A percentile compares a stretch with the other conserved stretches of the same genome.
Evolutionary conservation across 75 land plant species (phyloP).

Genomic region (Sequoiadendron giganteum): DNA sequence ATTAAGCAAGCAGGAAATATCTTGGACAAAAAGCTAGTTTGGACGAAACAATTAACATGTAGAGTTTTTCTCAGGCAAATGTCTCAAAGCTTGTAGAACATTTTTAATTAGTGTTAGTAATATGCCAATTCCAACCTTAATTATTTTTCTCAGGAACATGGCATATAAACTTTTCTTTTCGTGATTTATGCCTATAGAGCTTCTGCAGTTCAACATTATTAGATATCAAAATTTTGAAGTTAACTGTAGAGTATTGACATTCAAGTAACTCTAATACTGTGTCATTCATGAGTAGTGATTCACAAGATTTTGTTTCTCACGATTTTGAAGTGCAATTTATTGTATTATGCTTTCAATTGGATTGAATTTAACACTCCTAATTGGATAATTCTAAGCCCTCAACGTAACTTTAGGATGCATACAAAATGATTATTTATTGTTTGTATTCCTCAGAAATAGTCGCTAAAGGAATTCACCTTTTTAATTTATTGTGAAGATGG

Average conservation of each 20-base stretch:
- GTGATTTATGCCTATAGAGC: neutral
- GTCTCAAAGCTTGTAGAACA: neutral
- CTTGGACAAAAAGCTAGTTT: neutral
- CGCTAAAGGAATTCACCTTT: neutral
- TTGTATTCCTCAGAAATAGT: neutral
- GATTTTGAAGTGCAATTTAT: neutral
- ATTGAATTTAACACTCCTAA: neutral
- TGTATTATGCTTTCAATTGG: neutral
- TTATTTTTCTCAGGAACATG: neutral
- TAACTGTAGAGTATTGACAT: neutral
- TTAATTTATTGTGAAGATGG: neutral
- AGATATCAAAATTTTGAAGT: neutral
- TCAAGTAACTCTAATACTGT: neutral
- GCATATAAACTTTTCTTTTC: neutral
- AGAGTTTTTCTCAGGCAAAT: neutral
- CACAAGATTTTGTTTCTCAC: neutral
- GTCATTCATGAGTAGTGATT: neutral
- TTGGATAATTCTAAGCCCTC: neutral
- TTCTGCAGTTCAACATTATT: neutral
- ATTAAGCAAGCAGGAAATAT: neutral
- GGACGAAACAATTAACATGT: neutral
- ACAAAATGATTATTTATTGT: neutral
- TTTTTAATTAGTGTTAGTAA: neutral
- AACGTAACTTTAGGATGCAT: neutral
- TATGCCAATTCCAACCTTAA: neutral